Evolutionary conservation across 768 basidiomycete species (phyloP), one percentile per base, ranked within the genome.

Genomic region (Lactarius sp.): DNA sequence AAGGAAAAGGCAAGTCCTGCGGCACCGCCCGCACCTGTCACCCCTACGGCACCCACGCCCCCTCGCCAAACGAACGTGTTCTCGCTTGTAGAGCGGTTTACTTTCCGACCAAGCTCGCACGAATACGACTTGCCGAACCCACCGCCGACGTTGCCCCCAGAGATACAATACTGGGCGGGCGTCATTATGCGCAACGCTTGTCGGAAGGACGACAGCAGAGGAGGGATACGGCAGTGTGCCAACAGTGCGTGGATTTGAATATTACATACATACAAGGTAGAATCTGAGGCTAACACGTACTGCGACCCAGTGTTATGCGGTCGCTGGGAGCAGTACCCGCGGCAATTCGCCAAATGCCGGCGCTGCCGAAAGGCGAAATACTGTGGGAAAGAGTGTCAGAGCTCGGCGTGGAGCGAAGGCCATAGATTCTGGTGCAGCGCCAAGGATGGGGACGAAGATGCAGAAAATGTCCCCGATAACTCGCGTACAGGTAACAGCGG

Each of bases 101-200:
- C 96, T 0, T 97, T 94, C 79, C 85, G 94, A 57, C 93, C 95
- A 0, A 90, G 90, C 57, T 85, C 90, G 12, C 83, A 85, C 0
- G 94, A 95, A 71, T 83, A 82, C 20, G 85, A 87, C 66, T 77
- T 87, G 58, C 83, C 83, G 6, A 85, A 84, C 59, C 84, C 86
- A 0, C 86, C 76, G 5, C 87, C 88, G 3, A 80, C 85, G 53
- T 76, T 94, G 7, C 93, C 94, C 0, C 79, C 81, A 10, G 96
- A 98, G 73, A 96, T 99, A 27, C 93, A 97, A 75, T 97, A 98
- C 70, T 98, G 97, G 97, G 97, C 96, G 0, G 94, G 94, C 3
- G 96, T 98, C n/a, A 97, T 98, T 71, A 99, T 98, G 97, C 83
- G 97, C 58, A 99, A 99, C 73, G 97, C 97, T 13, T 99, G 97